Evolutionary conservation across 2,329 filamentous ascomycete genomes (phyloP).

Genomic region (Microdochium bolleyi): DNA sequence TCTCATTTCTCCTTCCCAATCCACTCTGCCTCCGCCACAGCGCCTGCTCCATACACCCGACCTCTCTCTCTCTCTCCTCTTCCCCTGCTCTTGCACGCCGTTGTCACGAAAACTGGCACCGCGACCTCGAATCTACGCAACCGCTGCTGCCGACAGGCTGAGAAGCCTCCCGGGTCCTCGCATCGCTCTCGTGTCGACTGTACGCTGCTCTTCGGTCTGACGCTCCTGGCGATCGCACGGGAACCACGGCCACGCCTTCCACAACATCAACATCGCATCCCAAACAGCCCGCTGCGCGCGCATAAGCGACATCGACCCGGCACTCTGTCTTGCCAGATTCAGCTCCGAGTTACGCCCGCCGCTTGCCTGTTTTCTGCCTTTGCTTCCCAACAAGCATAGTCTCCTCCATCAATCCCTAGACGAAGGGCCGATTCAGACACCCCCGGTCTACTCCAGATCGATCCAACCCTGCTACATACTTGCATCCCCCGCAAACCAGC

Average conservation of each 20-base stretch:
- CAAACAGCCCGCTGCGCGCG: not conserved
- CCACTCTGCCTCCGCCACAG: not conserved
- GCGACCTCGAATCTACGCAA: not conserved
- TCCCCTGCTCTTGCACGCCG: not conserved
- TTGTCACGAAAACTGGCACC: not conserved
- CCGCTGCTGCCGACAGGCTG: not conserved
- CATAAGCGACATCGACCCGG: not conserved
- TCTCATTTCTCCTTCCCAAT: not conserved
- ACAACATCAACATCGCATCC: not conserved
- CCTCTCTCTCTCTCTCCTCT: not conserved
- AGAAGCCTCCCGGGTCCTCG: not conserved
- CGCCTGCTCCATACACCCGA: not conserved
- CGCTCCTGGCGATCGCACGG: not conserved
- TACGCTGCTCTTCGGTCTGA: not conserved
- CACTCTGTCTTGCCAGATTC: not conserved
- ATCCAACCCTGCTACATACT: not conserved
- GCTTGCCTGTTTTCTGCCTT: not conserved
- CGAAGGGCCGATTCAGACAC: not conserved
- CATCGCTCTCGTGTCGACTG: not conserved
- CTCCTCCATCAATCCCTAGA: not conserved
- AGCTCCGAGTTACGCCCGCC: not conserved
- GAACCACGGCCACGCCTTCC: not conserved
- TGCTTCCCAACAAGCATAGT: not conserved
- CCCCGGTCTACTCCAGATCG: not conserved
- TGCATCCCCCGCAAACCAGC: not conserved